Conservation (phyloP, 352 stramenopile species). For the Globisporangium mamillatum region DNA sequence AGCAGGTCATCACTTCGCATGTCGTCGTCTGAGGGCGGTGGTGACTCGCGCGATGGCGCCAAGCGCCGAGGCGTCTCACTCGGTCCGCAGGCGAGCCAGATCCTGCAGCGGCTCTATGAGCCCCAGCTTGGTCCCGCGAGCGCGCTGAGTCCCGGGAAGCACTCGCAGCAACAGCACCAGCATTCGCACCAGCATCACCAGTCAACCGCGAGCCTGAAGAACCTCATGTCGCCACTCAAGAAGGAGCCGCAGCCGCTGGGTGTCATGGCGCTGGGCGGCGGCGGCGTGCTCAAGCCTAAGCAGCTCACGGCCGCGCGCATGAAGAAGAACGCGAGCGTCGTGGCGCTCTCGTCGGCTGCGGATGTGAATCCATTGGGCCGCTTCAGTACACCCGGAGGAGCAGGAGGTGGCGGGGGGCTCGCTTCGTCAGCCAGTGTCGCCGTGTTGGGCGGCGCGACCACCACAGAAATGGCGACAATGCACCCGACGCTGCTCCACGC, state of each 20-base stretch:
- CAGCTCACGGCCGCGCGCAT: slow-evolving; percentile 21
- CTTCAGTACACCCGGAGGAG: background rate
- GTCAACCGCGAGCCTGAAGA: background rate
- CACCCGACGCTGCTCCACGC: slow-evolving; percentile 56
- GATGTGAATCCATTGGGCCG: background rate
- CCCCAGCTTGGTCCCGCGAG: slow-evolving; percentile 42
- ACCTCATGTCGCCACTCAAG: slow-evolving; percentile 21
- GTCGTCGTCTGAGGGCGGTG: slow-evolving; percentile 3
- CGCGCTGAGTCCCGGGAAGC: slow-evolving; percentile 4
- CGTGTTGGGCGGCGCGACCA: slow-evolving; percentile 10
- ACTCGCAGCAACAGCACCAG: background rate
- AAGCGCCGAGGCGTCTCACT: slow-evolving; percentile 46
- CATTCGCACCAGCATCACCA: background rate
- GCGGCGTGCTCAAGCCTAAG: slow-evolving; percentile 40
- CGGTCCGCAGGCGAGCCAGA: slow-evolving; percentile 52
- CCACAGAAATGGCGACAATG: slow-evolving; percentile 19
- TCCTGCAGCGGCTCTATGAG: slow-evolving; percentile 68
- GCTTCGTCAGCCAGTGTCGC: slow-evolving; percentile 35
- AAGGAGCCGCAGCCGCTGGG: slow-evolving; percentile 2
- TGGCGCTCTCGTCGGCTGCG: slow-evolving; percentile 21
- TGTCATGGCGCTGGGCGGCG: background rate
- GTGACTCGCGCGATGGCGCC: slow-evolving; percentile 41
- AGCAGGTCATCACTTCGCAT: slow-evolving; percentile 4
- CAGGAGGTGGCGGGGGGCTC: background rate
- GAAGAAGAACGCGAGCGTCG: slow-evolving; percentile 49